Percentiles rank a stretch among this genome's conserved stretches.
These are phyloP conservation scores for Exophiala oligosperma DNA, from an alignment of 2,329 filamentous ascomycete genomes.

Conservation along the genomic window DNA sequence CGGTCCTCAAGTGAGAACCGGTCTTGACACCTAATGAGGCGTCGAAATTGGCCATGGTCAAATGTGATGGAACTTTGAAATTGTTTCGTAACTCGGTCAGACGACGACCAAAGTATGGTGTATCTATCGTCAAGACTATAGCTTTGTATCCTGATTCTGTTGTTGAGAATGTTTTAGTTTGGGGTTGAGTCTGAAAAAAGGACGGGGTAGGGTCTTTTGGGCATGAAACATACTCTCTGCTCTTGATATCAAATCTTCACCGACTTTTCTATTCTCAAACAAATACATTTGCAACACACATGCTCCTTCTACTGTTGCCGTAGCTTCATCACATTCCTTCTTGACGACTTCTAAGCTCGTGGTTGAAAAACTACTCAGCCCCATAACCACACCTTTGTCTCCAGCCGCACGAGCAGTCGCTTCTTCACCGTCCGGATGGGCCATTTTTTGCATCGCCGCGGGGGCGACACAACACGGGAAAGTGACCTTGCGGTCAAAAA, in stretches of 20 bases:
- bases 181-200: neutral
- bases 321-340: slow-evolving; percentile 54
- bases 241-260: slow-evolving; percentile 42
- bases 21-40: neutral
- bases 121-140: slow-evolving; percentile 56
- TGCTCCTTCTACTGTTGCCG: slow-evolving; percentile 45
- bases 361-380: slow-evolving; percentile 49
- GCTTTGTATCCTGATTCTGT: slow-evolving; percentile 49
- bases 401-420: slow-evolving; percentile 50
- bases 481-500: slow-evolving; percentile 44
- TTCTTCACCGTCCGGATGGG: slow-evolving; percentile 52
- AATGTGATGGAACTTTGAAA: slow-evolving; percentile 36
- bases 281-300: neutral
- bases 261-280: slow-evolving; percentile 35
- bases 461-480: slow-evolving; percentile 57
- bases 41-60: slow-evolving; percentile 5
- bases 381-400: slow-evolving; percentile 47
- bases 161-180: neutral
- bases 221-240: slow-evolving; percentile 40
- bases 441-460: slow-evolving; percentile 54
- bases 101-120: slow-evolving; percentile 53
- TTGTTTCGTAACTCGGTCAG: slow-evolving; percentile 56
- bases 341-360: slow-evolving; percentile 50
- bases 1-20: neutral
- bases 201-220: too few species aligned